Evolutionary conservation across 257 asterid genomes (phyloP).

Genomic region (Mitragyna speciosa): DNA sequence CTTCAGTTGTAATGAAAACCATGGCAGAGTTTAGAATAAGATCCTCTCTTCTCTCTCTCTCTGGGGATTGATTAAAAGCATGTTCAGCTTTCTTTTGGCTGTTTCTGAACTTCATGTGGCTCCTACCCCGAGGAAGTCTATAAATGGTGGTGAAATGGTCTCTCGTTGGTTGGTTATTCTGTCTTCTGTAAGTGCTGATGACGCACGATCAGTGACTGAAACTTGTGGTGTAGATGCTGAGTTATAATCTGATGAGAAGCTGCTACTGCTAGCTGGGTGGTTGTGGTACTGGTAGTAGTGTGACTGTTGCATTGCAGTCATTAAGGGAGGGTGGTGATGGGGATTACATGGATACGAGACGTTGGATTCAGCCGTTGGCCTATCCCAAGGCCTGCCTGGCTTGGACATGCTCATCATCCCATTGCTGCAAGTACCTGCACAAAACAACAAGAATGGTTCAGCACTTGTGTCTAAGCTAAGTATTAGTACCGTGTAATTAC

Average conservation of each 20-base stretch:
- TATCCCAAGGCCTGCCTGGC: slow-evolving; percentile 43
- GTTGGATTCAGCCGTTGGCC: slow-evolving; percentile 30
- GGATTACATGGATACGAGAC: slow-evolving; percentile 17
- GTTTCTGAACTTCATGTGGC: slow-evolving; percentile 40
- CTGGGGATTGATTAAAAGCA: slow-evolving; percentile 23
- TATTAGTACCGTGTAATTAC: neutral
- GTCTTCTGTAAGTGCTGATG: slow-evolving; percentile 33
- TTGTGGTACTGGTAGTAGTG: slow-evolving; percentile 34
- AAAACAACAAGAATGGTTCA: neutral
- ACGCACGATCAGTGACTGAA: slow-evolving; percentile 25
- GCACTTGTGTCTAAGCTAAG: neutral
- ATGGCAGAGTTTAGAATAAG: neutral
- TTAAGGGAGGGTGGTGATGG: slow-evolving; percentile 18
- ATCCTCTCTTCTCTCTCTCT: slow-evolving; percentile 12
- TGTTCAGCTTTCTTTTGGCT: slow-evolving; percentile 14
- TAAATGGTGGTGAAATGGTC: slow-evolving; percentile 55
- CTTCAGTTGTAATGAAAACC: neutral
- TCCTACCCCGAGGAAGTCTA: slow-evolving; percentile 95
- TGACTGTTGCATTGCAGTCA: slow-evolving; percentile 32
- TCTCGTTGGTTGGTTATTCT: slow-evolving; percentile 35
- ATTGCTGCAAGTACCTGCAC: slow-evolving; percentile 49
- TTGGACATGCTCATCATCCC: slow-evolving; percentile 54
- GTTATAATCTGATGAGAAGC: slow-evolving; percentile 29
- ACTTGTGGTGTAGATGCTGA: slow-evolving; percentile 29
- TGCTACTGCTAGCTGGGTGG: slow-evolving; percentile 20